Evolutionary conservation across 345 rosid species (phyloP).

Genomic region (Fremontodendron californicum): DNA sequence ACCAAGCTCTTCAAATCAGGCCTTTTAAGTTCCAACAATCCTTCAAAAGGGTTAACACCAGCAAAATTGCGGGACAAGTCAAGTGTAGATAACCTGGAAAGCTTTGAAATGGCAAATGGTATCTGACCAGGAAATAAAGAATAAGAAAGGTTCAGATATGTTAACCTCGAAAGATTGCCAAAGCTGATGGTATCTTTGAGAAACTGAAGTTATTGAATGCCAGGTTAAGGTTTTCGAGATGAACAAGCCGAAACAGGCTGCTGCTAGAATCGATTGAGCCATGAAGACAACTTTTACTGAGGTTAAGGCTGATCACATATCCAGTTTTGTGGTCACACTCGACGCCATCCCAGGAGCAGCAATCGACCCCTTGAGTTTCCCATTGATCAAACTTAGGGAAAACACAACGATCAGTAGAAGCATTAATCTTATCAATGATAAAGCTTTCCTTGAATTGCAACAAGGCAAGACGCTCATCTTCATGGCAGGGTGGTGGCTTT

Average conservation of each 20-base stretch:
- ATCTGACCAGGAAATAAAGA: conserved; percentile 15
- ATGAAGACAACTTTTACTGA: conserved; percentile 5
- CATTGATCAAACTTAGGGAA: not conserved
- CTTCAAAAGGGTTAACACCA: too few species aligned
- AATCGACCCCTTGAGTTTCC: not conserved
- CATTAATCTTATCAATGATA: not conserved
- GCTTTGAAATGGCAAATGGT: conserved; percentile 12
- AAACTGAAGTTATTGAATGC: not conserved
- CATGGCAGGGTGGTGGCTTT: not conserved
- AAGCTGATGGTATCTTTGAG: not conserved
- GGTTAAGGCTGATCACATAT: conserved; percentile 19
- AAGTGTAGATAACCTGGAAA: conserved; percentile 17
- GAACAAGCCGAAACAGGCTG: conserved; percentile 19
- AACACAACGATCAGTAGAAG: not conserved
- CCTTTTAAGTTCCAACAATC: too few species aligned
- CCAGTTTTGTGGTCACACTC: conserved; percentile 7
- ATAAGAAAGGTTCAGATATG: not conserved
- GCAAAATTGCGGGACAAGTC: not conserved
- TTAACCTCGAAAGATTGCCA: conserved; percentile 2
- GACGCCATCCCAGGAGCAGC: not conserved
- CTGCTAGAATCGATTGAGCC: conserved; percentile 8
- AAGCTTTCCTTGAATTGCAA: conserved; percentile 1
- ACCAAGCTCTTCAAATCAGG: too few species aligned
- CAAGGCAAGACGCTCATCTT: not conserved
- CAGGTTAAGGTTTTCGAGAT: conserved; percentile 13